Conservation (phyloP, 768 basidiomycete genomes). For the Suillus placidus region DNA sequence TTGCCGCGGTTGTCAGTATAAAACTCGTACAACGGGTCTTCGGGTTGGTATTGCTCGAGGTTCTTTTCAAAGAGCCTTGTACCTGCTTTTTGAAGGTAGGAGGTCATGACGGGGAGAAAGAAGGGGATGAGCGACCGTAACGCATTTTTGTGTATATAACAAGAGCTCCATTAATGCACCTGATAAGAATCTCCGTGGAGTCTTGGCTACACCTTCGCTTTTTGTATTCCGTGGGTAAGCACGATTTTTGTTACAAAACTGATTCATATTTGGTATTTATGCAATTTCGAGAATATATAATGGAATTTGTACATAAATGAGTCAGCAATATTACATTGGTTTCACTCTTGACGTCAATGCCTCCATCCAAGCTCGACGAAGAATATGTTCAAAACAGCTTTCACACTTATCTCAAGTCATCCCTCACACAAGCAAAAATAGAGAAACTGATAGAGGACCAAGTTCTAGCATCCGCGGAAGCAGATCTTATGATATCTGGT, state of each 20-base stretch:
- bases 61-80: slow-evolving; percentile 65
- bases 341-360: slow-evolving; percentile 3
- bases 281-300: neutral
- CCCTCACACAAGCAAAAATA: slow-evolving; percentile 74
- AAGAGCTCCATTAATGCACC: slow-evolving; percentile 5
- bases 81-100: slow-evolving; percentile 48
- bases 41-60: slow-evolving; percentile 65
- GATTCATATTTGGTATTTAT: neutral
- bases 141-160: slow-evolving; percentile 1
- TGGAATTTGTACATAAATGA: neutral
- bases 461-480: slow-evolving; percentile 74
- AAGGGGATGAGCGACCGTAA: neutral
- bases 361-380: slow-evolving; percentile 51
- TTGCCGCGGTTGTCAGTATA: slow-evolving; percentile 33
- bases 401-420: slow-evolving; percentile 80
- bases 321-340: neutral
- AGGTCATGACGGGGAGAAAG: slow-evolving; percentile 24
- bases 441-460: slow-evolving; percentile 76
- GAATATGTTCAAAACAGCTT: slow-evolving; percentile 75
- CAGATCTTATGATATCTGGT: slow-evolving; percentile 88
- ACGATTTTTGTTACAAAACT: neutral
- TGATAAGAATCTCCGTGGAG: neutral
- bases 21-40: slow-evolving; percentile 70
- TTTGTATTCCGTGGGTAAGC: neutral
- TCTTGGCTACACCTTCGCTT: neutral